Evolutionary conservation across 2,329 filamentous ascomycete species (phyloP).

Genomic region (Endothia cerciana): DNA sequence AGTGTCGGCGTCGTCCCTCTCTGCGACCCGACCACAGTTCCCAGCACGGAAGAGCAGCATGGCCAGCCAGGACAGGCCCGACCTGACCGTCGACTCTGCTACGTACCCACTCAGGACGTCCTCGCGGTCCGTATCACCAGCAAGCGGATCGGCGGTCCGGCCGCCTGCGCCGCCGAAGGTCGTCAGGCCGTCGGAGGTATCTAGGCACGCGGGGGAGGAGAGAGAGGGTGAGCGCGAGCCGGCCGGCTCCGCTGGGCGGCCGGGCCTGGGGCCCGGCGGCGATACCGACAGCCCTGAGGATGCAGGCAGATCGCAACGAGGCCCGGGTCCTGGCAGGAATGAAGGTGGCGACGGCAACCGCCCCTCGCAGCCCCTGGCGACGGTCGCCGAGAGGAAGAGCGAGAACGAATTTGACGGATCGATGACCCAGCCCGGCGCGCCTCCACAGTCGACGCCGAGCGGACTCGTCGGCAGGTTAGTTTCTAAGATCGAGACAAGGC

Average conservation of each 20-base stretch:
- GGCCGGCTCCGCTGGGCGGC: slow-evolving; percentile 56
- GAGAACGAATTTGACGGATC: slow-evolving; percentile 59
- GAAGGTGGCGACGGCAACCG: slow-evolving; percentile 43
- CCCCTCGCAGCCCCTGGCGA: slow-evolving; percentile 49
- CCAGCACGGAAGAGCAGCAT: slow-evolving; percentile 67
- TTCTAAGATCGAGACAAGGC: not conserved
- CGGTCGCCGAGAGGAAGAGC: slow-evolving; percentile 62
- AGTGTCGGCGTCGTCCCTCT: slow-evolving; percentile 9
- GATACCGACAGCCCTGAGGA: too few relatives aligned
- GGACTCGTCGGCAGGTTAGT: not conserved
- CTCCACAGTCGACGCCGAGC: slow-evolving; percentile 28
- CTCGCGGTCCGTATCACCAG: slow-evolving; percentile 46
- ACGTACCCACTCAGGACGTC: slow-evolving; percentile 30
- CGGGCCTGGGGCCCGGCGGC: slow-evolving; percentile 57
- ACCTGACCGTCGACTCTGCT: slow-evolving; percentile 28
- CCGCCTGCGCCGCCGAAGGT: slow-evolving; percentile 58
- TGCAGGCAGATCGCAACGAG: too few relatives aligned
- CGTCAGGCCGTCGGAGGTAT: slow-evolving; percentile 76
- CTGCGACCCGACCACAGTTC: slow-evolving; percentile 45
- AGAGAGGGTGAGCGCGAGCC: slow-evolving; percentile 59
- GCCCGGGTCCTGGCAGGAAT: too few relatives aligned
- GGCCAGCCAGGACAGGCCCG: slow-evolving; percentile 47
- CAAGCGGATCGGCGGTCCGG: slow-evolving; percentile 32
- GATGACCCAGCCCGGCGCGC: slow-evolving; percentile 30
- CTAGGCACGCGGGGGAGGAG: slow-evolving; percentile 72